A percentile compares a stretch with the other conserved stretches of the same genome.
Conservation (phyloP, 148 eudicot genomes). For the Amaranthus hypochondriacus region DNA sequence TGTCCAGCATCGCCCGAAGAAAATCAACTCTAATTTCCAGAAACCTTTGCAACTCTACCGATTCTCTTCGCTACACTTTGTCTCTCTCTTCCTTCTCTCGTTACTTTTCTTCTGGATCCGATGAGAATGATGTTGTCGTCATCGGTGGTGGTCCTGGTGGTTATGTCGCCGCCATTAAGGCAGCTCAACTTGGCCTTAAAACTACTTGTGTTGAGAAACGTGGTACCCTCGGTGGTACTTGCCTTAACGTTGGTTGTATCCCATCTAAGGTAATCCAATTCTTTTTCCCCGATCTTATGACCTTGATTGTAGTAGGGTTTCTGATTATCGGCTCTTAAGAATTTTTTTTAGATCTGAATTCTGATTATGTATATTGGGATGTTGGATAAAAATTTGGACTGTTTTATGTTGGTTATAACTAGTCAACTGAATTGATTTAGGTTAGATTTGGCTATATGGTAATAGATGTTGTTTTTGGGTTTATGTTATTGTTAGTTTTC, state of each 20-base stretch:
- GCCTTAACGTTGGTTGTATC: conserved; percentile 93
- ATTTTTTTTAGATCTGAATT: not conserved
- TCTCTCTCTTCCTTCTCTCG: conserved; percentile 47
- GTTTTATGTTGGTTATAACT: too few species aligned
- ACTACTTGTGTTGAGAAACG: conserved; percentile 95
- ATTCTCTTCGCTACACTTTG: conserved; percentile 34
- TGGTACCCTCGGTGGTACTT: conserved; percentile 87
- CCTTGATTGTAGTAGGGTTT: not conserved
- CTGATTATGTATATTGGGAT: not conserved
- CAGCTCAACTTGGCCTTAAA: conserved; percentile 88
- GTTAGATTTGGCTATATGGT: not conserved
- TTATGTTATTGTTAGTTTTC: not conserved
- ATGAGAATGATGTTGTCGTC: conserved; percentile 85
- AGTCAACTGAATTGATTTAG: conserved; percentile 4
- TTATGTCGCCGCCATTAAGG: conserved; percentile 92
- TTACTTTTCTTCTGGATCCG: conserved; percentile 60
- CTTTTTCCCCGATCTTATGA: too few species aligned
- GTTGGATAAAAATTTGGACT: too few species aligned
- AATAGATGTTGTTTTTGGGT: not conserved
- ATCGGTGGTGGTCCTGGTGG: conserved; percentile 97
- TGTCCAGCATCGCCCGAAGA: conserved; percentile 63
- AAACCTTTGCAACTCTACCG: conserved; percentile 30
- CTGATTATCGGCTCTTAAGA: not conserved
- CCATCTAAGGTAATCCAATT: conserved; percentile 70
- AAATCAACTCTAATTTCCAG: conserved; percentile 33